Evolutionary conservation across 2,329 filamentous ascomycete species (phyloP), one percentile per base, ranked within the genome.

Genomic region (Penicillium concentricum): DNA sequence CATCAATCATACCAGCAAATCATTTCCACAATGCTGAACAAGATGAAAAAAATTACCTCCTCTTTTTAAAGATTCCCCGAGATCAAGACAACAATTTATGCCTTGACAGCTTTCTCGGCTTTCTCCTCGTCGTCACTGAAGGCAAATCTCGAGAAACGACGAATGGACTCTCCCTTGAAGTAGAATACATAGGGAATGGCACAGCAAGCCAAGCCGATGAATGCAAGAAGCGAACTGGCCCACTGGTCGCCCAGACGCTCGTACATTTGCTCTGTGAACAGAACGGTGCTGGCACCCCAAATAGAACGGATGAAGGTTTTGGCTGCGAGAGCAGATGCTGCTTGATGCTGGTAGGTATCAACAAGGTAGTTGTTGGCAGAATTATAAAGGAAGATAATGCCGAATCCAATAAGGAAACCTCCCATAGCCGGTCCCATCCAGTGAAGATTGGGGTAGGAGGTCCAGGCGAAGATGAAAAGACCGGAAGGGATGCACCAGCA

Each of bases 241-340:
- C 90, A 93, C 70, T 91, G 85, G 72, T 91, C 81, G 9, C 86
- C 86, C 15, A 93, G 79, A 2, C 86, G 81, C 46, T 81, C 72
- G 73, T 91, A 92, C 90, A 94, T 93, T 73, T 93, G 89, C 62
- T 83, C 81, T 0, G 90, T 93, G 75, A 94, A 94, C 1, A 95
- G 81, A 0, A 93, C 90, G 1, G 87, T 85, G 1, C 76, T 82
- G 0, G 90, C 91, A 66, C 90, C 91, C 88, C 90, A 94, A 76
- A 92, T 88, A 16, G 84, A 88, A 24, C 90, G 84, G 57, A 93
- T 79, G 69, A 86, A 92, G 0, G 90, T 93, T 80, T 93, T 93
- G 38, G 90, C 89, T 0, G 90, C 90, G 3, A 93, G 82, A 0
- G 89, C 90, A 0, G 88, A 91, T 1, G 91, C 90, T 1, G 91